Evolutionary conservation across 2,329 filamentous ascomycete species (phyloP), one percentile per base, ranked within the genome.

Genomic region (Capronia coronata): DNA sequence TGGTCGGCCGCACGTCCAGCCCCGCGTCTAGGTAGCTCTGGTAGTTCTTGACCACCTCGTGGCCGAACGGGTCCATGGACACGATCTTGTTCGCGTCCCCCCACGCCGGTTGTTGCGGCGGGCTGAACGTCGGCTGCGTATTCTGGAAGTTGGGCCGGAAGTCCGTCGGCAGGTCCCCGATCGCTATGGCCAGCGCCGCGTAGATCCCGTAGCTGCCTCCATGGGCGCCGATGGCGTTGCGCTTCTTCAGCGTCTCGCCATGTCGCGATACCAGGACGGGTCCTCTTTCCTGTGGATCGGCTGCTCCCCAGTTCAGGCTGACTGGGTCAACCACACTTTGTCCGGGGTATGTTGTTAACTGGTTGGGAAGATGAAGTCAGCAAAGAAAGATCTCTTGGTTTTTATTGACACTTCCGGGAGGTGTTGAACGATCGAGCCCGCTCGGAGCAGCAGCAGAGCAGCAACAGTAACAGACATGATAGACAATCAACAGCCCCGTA

Each of bases 161-260:
- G 59, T 94, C 84, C 34, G 80, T 76, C 54, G 87, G 80, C 50
- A 97, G 78, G 65, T 96, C 86, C 62, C 91, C 90, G 65, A 87
- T 91, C 19, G 91, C 91, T 57, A 97, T 82, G 10, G 91, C 91
- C 23, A 97, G 77, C 16, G 91, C 91, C 65, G 94, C 89, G 72
- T 97, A 97, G 58, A 96, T 90, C 54, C 87, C 89, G 67, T 98
- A 97, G 3, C 88, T 95, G 50, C 93, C 91, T 56, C 93, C 91
- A 59, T 86, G 83, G 51, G 80, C 83, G 62, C 80, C 80, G 63
- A 84, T 80, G 39, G 79, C 78, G 69, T 94, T 94, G 55, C 88
- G 82, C 64, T 81, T 79, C 48, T 86, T 77, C 59, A 94, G 85
- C 5, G 87, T 93, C 48, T 80, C 82, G 22, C 80, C 72, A 53